These are phyloP conservation scores for Dendrobium catenatum DNA, from an alignment of 106 monocot genomes.

Conservation along the genomic window DNA sequence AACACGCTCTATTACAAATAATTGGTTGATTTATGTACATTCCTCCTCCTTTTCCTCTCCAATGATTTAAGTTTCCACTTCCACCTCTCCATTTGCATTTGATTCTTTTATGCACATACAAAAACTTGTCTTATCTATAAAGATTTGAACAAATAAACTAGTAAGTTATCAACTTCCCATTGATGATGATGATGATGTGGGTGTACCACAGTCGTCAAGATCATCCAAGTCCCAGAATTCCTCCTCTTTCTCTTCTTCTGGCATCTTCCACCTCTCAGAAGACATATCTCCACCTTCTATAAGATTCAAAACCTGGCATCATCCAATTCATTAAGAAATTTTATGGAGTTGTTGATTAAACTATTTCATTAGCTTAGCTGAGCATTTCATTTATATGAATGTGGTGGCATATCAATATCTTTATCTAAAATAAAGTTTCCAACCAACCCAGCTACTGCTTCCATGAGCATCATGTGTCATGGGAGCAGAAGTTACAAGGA, in stretches of 20 bases:
- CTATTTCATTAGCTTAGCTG: not conserved
- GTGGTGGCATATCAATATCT: not conserved
- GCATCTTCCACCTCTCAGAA: slow-evolving; percentile 20
- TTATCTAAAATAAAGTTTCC: not conserved
- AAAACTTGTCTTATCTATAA: not conserved
- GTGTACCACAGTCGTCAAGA: slow-evolving; percentile 26
- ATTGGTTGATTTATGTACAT: not conserved
- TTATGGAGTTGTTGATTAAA: not conserved
- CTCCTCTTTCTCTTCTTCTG: slow-evolving; percentile 15
- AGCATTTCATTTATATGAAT: not conserved
- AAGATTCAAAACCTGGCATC: slow-evolving; percentile 28
- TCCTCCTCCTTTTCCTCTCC: not conserved
- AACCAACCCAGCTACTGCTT: not conserved
- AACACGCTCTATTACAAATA: slow-evolving; percentile 2
- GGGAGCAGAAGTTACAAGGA: not conserved
- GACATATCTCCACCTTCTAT: slow-evolving; percentile 17
- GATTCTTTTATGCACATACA: slow-evolving; percentile 1
- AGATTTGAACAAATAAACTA: not conserved
- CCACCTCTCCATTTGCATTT: not conserved
- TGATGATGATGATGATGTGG: slow-evolving; percentile 19
- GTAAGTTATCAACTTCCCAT: not conserved
- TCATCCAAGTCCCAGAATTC: slow-evolving; percentile 34
- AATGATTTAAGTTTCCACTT: slow-evolving; percentile 2
- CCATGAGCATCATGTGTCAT: not conserved
- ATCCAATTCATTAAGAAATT: not conserved